phyloP scores from a whole-genome alignment of 2,329 filamentous ascomycete species.

The Fusarium odoratissimum region DNA sequence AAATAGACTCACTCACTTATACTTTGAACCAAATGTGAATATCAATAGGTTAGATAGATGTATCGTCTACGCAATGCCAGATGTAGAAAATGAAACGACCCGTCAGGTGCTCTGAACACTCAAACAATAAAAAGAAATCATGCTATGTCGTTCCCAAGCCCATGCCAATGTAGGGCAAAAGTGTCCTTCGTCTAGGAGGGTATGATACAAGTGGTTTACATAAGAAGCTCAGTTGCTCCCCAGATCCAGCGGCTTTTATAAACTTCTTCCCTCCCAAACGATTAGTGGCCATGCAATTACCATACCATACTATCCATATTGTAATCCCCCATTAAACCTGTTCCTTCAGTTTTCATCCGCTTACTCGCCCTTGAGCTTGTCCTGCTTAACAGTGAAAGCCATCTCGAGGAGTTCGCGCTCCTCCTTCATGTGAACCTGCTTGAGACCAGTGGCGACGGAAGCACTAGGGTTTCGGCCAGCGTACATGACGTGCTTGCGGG shows the following conservation, averaged over 20 bases:
- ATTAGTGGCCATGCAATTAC: slow-evolving; percentile 33
- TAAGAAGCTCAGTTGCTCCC: slow-evolving; percentile 42
- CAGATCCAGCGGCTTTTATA: slow-evolving; percentile 38
- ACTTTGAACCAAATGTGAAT: background rate
- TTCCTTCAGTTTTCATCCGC: background rate
- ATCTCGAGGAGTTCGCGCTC: slow-evolving; percentile 83
- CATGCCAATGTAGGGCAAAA: slow-evolving; percentile 40
- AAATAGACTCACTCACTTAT: background rate
- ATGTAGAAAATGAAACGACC: background rate
- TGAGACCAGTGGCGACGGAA: slow-evolving; percentile 92
- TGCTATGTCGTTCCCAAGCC: slow-evolving; percentile 44
- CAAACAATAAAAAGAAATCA: slow-evolving; percentile 33
- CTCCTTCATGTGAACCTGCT: slow-evolving; percentile 89
- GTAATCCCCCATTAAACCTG: slow-evolving; percentile 12
- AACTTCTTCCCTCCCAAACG: slow-evolving; percentile 41
- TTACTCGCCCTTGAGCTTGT: slow-evolving; percentile 77
- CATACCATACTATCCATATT: slow-evolving; percentile 29
- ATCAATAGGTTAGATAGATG: background rate
- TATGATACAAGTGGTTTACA: slow-evolving; percentile 52
- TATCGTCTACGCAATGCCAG: slow-evolving; percentile 3
- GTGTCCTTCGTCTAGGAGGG: slow-evolving; percentile 46
- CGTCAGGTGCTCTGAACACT: slow-evolving; percentile 13
- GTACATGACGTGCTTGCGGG: slow-evolving; percentile 96
- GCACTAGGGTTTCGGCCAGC: slow-evolving; percentile 94
- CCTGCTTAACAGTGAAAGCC: slow-evolving; percentile 73